Base-by-base conservation (phyloP, 768 basidiomycete genomes). In the Russula compacta region DNA sequence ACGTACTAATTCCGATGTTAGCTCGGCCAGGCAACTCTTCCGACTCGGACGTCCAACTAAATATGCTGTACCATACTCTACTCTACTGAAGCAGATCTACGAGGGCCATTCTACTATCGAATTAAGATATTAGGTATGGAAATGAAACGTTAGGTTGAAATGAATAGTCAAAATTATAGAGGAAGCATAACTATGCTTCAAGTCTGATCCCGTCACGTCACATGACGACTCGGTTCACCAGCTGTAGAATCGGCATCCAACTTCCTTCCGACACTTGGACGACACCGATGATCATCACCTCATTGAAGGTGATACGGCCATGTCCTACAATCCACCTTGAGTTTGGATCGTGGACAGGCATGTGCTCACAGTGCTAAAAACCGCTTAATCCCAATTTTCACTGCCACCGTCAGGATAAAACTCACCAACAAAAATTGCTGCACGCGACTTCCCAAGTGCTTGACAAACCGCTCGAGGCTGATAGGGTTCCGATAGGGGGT, bases 181-280 rank as follows among this genome's bases (percentile, higher is more conserved):
- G 7, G 19, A 38, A 43, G 15, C 36, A 58, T 32, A n/a, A 44
- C 29, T n/a, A n/a, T n/a, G n/a, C n/a, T n/a, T n/a, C n/a, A 21
- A 12, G 14, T 21, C 10, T 21, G 44, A 43, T 32, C 21, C 15
- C 2, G 24, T 3, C 24, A 29, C 6, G 14, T 60, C 36, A 62
- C 15, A 63, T 35, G 17, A 64, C 15, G 50, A 64, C 35, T 8
- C 59, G 63, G 1, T 3, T 4, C 38, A n/a, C 40, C 46, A 61
- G 11, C 48, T 58, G 64, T 6, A 65, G 60, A 29, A 65, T 54
- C 4, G 64, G 64, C 64, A 58, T 63, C 64, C 64, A 65, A 7
- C 55, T 63, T 12, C 64, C 64, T 0, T 36, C 51, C 0, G 64
- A 65, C 29, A 65, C 64, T 49, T 65, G 64, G 19, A 65, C 53